Evolutionary conservation across 106 monocot species (phyloP), one percentile per base, ranked within the genome.

Genomic region (Posidonia australis): DNA sequence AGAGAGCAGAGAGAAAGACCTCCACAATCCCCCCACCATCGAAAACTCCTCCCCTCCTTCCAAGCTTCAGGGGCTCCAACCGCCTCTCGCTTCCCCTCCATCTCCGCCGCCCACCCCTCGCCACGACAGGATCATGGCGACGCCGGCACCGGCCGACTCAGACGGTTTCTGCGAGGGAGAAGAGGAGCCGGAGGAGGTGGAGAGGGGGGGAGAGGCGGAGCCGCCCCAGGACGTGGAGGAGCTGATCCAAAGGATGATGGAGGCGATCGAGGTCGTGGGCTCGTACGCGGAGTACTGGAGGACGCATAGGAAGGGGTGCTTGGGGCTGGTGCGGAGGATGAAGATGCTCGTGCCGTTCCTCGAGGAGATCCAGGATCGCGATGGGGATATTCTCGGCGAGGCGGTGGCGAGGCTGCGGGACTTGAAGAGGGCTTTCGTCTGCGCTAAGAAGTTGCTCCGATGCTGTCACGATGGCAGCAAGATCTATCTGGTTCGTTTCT

Each of bases 401-500:
- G 74, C 74, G 9, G 55, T 60, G 55, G 5, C 0, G 13, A 24
- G 49, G 31, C 46, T 82, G 9, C 24, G 41, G 5, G 20, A 13
- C 1, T 51, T 82, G 17, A 32, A 25, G 14, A 30, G 52, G 24
- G 70, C 67, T 0, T 77, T 82, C 58, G 23, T 65, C 10, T 54
- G 46, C 13, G 82, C 74, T 0, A 74, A 74, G 70, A 70, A 67
- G 56, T 56, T 82, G 29, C 74, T 82, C 5, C 43, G 77, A 42
- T 74, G 53, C 42, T 82, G 77, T 46, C 56, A 77, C 26, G 74
- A 82, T 24, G 77, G 82, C 23, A 82, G 82, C 77, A 82, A 82
- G 70, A 82, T 82, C 53, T 74, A 63, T 56, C 57, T 82, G 70
- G 82, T 82, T 18, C 26, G 51, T 29, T 25, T n/a, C 3, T n/a